These are phyloP conservation scores for Ramicandelaber brevisporus DNA, from an alignment of 192 early-diverging fungal genomes.

Conservation along the genomic window DNA sequence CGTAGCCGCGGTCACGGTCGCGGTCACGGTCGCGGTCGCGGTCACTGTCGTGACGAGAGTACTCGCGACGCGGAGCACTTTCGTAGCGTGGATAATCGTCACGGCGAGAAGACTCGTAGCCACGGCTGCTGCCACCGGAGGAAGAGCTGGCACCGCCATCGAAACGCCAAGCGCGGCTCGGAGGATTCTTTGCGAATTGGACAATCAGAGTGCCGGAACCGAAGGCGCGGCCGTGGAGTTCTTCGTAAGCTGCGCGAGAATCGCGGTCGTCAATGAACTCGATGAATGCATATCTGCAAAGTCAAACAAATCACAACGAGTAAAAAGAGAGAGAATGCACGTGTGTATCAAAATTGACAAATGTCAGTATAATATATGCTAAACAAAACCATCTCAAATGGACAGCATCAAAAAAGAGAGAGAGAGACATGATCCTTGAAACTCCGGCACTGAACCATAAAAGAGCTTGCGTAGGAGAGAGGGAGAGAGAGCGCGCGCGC, in stretches of 20 bases:
- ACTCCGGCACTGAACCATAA: not conserved
- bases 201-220: slow-evolving; percentile 59
- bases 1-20: slow-evolving; percentile 4
- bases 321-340: not conserved
- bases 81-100: slow-evolving; percentile 5
- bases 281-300: slow-evolving; percentile 70
- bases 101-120: slow-evolving; percentile 15
- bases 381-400: not conserved
- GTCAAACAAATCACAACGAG: not conserved
- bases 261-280: slow-evolving; percentile 83
- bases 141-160: slow-evolving; percentile 24
- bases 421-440: not conserved
- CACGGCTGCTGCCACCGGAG: slow-evolving; percentile 5
- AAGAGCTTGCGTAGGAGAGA: not conserved
- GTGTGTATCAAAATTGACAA: not conserved
- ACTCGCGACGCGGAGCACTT: slow-evolving; percentile 1
- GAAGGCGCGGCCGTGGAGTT: slow-evolving; percentile 63
- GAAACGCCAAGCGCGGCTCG: slow-evolving; percentile 53
- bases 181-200: slow-evolving; percentile 79
- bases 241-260: slow-evolving; percentile 77
- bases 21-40: slow-evolving; percentile 8
- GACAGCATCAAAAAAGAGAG: not conserved
- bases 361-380: not conserved
- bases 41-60: slow-evolving; percentile 1
- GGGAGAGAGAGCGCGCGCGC: not conserved